Conservation (phyloP, 1,139 yeast species). For the Debaryomyces fabryi region DNA sequence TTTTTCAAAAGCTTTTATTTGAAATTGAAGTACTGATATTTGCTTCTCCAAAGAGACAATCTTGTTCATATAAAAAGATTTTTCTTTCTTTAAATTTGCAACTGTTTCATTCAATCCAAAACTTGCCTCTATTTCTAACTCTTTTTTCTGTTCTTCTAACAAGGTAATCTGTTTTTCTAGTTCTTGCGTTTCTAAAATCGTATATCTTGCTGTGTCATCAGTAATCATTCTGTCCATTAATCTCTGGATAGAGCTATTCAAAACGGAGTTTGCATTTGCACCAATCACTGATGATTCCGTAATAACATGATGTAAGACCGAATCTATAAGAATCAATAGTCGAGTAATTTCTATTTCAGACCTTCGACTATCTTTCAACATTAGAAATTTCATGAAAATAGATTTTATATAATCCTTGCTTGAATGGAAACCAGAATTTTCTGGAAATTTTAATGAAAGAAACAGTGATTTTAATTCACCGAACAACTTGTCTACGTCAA, state of each 20-base stretch:
- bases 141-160: slow-evolving; percentile 29
- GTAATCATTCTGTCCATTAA: slow-evolving; percentile 37
- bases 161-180: slow-evolving; percentile 24
- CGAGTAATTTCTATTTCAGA: slow-evolving; percentile 23
- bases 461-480: slow-evolving; percentile 18
- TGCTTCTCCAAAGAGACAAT: slow-evolving; percentile 32
- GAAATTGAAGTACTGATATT: slow-evolving; percentile 28
- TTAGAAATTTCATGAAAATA: slow-evolving; percentile 29
- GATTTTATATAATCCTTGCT: slow-evolving; percentile 4
- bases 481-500: slow-evolving; percentile 24
- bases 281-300: slow-evolving; percentile 28
- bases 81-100: slow-evolving; percentile 22
- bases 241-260: slow-evolving; percentile 37
- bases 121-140: slow-evolving; percentile 26
- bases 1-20: slow-evolving; percentile 23
- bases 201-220: slow-evolving; percentile 38
- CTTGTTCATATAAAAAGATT: slow-evolving; percentile 21
- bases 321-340: slow-evolving; percentile 31
- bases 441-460: slow-evolving; percentile 5
- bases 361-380: slow-evolving; percentile 28
- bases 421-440: slow-evolving; percentile 10
- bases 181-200: slow-evolving; percentile 34
- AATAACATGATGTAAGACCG: slow-evolving; percentile 34
- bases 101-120: slow-evolving; percentile 24
- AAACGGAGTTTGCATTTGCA: slow-evolving; percentile 27